A percentile compares a stretch with the other conserved stretches of the same genome.
These are phyloP conservation scores for Piedraia hortae DNA, from an alignment of 2,329 filamentous ascomycete genomes.

Conservation along the genomic window DNA sequence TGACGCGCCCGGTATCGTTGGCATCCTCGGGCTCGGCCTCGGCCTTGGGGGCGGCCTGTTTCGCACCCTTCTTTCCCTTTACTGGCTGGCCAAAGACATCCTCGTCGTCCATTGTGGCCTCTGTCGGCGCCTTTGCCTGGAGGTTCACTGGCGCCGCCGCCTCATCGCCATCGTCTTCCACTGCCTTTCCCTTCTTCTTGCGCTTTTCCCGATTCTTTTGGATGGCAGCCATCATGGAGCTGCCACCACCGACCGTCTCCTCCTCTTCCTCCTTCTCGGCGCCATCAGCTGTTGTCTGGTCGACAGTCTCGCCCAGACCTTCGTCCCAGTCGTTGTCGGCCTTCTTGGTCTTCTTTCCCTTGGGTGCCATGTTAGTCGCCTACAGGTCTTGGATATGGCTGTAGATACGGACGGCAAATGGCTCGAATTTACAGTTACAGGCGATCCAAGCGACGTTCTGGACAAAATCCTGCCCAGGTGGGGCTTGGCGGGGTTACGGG, in stretches of 20 bases:
- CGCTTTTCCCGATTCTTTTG: conserved; percentile 39
- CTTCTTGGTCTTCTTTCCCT: conserved; percentile 81
- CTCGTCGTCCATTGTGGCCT: conserved; percentile 38
- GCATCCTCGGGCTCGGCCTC: conserved; percentile 22
- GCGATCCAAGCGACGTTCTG: too few species aligned
- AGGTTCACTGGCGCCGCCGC: conserved; percentile 16
- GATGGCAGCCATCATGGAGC: conserved; percentile 22
- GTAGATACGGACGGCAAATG: too few species aligned
- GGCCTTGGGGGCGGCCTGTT: conserved; percentile 22
- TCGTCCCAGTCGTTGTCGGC: conserved; percentile 82
- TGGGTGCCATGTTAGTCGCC: conserved; percentile 95
- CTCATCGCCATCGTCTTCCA: conserved; percentile 30
- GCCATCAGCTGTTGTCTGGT: conserved; percentile 20
- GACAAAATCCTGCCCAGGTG: too few species aligned
- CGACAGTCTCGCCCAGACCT: conserved; percentile 55
- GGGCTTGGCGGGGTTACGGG: too few species aligned
- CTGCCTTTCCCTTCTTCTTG: conserved; percentile 62
- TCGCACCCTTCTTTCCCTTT: conserved; percentile 39
- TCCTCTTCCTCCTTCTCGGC: conserved; percentile 23
- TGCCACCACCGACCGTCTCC: conserved; percentile 21
- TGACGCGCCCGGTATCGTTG: conserved; percentile 33
- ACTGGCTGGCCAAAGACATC: conserved; percentile 58
- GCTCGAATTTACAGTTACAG: too few species aligned
- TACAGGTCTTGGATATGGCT: too few species aligned
- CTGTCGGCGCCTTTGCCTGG: conserved; percentile 43